A percentile compares a stretch with the other conserved stretches of the same genome.
Conservation (phyloP, 345 rosid species). For the Barbarea vulgaris region DNA sequence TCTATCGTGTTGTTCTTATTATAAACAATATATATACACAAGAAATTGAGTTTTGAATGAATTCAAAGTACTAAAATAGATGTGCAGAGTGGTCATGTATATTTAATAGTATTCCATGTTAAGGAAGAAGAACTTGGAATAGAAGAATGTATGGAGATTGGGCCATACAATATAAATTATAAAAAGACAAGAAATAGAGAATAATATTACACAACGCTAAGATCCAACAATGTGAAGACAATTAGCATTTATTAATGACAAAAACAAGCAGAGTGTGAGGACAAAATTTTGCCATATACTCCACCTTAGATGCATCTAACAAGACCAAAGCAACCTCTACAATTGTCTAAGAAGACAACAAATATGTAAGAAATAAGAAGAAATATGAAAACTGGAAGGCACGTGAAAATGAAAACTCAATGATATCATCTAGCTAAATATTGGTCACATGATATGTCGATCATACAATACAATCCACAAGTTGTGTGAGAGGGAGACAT, state of each 20-base stretch:
- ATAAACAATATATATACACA: neutral
- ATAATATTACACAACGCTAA: conserved; percentile 27
- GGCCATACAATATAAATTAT: conserved; percentile 20
- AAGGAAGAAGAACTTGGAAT: conserved; percentile 6
- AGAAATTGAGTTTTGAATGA: neutral
- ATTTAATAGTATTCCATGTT: neutral
- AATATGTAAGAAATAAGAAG: neutral
- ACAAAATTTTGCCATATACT: conserved; percentile 25
- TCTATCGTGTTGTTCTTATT: neutral
- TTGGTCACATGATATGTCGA: conserved; percentile 35
- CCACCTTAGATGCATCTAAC: conserved; percentile 28
- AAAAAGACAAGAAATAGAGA: conserved; percentile 32
- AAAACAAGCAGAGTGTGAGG: conserved; percentile 16
- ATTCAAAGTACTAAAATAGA: neutral
- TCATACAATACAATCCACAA: conserved; percentile 22
- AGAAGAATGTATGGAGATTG: conserved; percentile 29
- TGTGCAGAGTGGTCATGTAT: neutral
- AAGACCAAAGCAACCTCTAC: conserved; percentile 26
- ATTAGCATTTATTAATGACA: conserved; percentile 26
- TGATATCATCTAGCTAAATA: conserved; percentile 28
- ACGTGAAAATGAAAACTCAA: conserved; percentile 24
- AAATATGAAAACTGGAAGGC: conserved; percentile 8
- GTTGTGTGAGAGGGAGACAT: conserved; percentile 25
- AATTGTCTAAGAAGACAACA: conserved; percentile 14
- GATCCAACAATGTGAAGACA: conserved; percentile 36